phyloP scores from a whole-genome alignment of 2,329 filamentous ascomycete genomes.

The Aureobasidium sp. region DNA sequence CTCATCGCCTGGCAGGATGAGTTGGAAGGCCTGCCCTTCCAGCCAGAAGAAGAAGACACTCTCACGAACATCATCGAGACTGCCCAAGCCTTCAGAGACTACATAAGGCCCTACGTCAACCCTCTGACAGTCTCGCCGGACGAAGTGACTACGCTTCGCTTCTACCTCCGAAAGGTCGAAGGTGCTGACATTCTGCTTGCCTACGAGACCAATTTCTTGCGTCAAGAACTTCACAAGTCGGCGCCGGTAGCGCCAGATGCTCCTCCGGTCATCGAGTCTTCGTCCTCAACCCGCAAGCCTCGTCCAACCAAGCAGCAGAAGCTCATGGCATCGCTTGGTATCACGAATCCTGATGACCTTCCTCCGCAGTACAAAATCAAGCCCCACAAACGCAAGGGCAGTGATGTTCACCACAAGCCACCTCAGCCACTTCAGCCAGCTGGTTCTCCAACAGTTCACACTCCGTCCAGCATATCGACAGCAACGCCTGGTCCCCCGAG shows the following conservation, averaged over 20 bases:
- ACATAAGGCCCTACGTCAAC: conserved; percentile 73
- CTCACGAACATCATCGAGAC: conserved; percentile 80
- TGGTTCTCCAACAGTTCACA: conserved; percentile 24
- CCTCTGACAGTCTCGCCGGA: conserved; percentile 67
- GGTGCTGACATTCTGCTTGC: conserved; percentile 88
- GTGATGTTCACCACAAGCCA: conserved; percentile 22
- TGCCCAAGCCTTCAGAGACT: conserved; percentile 75
- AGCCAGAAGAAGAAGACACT: conserved; percentile 87
- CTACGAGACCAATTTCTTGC: conserved; percentile 95
- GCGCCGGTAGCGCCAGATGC: conserved; percentile 79
- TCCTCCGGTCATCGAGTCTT: conserved; percentile 78
- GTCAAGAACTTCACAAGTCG: conserved; percentile 92
- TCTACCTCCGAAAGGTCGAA: conserved; percentile 95
- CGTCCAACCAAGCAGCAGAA: conserved; percentile 96
- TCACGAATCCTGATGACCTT: conserved; percentile 83
- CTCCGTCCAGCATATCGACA: conserved; percentile 19
- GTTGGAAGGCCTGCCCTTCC: conserved; percentile 74
- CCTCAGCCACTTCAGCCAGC: conserved; percentile 26
- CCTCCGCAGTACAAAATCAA: conserved; percentile 77
- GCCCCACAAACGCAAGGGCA: conserved; percentile 62
- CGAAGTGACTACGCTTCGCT: conserved; percentile 82
- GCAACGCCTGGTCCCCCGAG: conserved; percentile 11
- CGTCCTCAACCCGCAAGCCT: conserved; percentile 88
- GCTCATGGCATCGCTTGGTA: conserved; percentile 78
- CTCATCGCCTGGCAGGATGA: conserved; percentile 78